phyloP scores from a whole-genome alignment of 495 filamentous ascomycete genomes.

The Penicillium tannophilum region DNA sequence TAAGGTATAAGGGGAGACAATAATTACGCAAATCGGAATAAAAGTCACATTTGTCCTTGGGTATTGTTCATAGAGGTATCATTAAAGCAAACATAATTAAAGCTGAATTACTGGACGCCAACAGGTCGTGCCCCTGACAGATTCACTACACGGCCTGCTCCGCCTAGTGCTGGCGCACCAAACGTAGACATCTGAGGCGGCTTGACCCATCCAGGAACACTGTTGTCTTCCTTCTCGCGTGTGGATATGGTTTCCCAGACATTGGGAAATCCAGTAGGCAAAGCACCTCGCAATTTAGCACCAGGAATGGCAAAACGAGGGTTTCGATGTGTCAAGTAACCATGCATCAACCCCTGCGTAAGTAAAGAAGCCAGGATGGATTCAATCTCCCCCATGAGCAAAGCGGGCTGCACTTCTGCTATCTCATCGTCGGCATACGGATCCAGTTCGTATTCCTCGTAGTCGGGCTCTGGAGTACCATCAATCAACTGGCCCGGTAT shows the following conservation, averaged over 20 bases:
- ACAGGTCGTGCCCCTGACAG: slow-evolving; percentile 54
- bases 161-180: slow-evolving; percentile 21
- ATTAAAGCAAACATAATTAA: not conserved
- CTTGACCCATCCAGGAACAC: slow-evolving; percentile 61
- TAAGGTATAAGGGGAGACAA: not conserved
- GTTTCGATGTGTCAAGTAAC: slow-evolving; percentile 79
- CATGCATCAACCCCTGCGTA: slow-evolving; percentile 80
- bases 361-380: slow-evolving; percentile 74
- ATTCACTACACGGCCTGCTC: slow-evolving; percentile 54
- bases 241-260: slow-evolving; percentile 58
- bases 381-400: slow-evolving; percentile 71
- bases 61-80: not conserved
- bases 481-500: slow-evolving; percentile 31
- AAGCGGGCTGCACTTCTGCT: slow-evolving; percentile 38
- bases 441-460: slow-evolving; percentile 45
- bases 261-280: slow-evolving; percentile 65
- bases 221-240: slow-evolving; percentile 41
- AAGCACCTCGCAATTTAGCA: slow-evolving; percentile 61
- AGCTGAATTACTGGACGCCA: slow-evolving; percentile 37
- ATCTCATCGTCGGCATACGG: slow-evolving; percentile 33
- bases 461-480: slow-evolving; percentile 47
- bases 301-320: slow-evolving; percentile 81
- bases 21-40: not conserved
- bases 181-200: slow-evolving; percentile 23
- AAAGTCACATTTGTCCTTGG: not conserved